A percentile compares a stretch with the other conserved stretches of the same genome.
These are phyloP conservation scores for Polygonum maritimum DNA, from an alignment of 148 eudicot species.

Conservation along the genomic window DNA sequence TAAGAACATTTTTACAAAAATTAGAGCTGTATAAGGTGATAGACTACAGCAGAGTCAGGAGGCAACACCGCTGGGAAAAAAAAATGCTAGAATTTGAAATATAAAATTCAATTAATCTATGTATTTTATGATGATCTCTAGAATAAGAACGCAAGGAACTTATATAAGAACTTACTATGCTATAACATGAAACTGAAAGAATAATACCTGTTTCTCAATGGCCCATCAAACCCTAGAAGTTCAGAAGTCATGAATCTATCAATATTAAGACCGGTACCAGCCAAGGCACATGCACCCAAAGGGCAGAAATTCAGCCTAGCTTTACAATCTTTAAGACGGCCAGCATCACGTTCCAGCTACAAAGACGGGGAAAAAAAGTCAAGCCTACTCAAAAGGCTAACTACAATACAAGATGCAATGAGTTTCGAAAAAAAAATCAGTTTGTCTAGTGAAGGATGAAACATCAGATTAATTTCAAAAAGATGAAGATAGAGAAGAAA, in stretches of 20 bases:
- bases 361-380: slow-evolving; percentile 4
- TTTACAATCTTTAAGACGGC: slow-evolving; percentile 80
- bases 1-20: background rate
- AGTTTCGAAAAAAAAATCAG: background rate
- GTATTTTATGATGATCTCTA: background rate
- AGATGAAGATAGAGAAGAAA: slow-evolving; percentile 12
- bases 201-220: slow-evolving; percentile 83
- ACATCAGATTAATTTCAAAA: background rate
- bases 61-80: background rate
- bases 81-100: background rate
- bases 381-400: background rate
- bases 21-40: background rate
- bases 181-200: background rate
- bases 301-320: slow-evolving; percentile 84
- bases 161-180: background rate
- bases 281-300: slow-evolving; percentile 97
- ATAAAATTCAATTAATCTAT: background rate
- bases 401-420: background rate
- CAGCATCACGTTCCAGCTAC: slow-evolving; percentile 96
- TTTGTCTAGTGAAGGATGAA: background rate
- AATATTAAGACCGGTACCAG: slow-evolving; percentile 97
- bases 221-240: slow-evolving; percentile 83
- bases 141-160: background rate
- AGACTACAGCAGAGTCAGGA: background rate
- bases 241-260: slow-evolving; percentile 94